phyloP scores from a whole-genome alignment of 371 early-diverging fungal species.

The Fennellomyces sp. region DNA sequence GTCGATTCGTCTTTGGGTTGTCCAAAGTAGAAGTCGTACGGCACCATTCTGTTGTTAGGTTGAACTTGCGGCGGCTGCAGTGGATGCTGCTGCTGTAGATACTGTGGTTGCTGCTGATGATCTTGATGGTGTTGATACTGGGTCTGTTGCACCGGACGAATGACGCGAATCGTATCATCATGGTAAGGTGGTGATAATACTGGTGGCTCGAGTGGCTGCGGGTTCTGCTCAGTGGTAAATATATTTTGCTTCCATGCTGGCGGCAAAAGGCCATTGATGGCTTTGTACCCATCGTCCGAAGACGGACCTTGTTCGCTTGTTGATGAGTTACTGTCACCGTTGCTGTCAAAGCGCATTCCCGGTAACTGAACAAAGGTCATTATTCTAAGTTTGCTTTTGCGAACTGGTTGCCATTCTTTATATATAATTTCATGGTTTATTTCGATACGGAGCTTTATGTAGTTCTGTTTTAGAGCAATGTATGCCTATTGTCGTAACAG shows the following conservation, averaged over 20 bases:
- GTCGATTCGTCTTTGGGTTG: not conserved
- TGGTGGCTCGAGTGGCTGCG: conserved; percentile 7
- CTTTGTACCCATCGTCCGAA: not conserved
- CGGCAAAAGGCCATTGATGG: not conserved
- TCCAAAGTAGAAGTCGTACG: not conserved
- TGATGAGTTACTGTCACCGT: not conserved
- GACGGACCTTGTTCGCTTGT: too few species aligned
- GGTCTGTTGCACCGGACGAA: not conserved
- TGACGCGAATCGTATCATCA: not conserved
- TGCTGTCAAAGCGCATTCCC: not conserved
- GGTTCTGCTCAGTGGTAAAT: conserved; percentile 1
- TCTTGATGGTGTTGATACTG: not conserved
- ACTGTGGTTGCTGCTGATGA: not conserved
- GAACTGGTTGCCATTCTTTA: not conserved
- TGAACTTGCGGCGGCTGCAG: not conserved
- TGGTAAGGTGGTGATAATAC: conserved; percentile 5
- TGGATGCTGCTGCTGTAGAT: not conserved
- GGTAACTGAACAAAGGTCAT: conserved; percentile 6
- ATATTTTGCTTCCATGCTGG: conserved; percentile 6
- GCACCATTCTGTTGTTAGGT: conserved; percentile 4
- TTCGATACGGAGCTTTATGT: conserved; percentile 9
- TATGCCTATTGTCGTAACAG: not conserved
- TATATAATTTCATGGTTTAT: conserved; percentile 7
- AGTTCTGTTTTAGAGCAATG: not conserved
- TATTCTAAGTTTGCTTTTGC: not conserved